Conservation (phyloP, 2,329 filamentous ascomycete species). For the Alternaria dauci region DNA sequence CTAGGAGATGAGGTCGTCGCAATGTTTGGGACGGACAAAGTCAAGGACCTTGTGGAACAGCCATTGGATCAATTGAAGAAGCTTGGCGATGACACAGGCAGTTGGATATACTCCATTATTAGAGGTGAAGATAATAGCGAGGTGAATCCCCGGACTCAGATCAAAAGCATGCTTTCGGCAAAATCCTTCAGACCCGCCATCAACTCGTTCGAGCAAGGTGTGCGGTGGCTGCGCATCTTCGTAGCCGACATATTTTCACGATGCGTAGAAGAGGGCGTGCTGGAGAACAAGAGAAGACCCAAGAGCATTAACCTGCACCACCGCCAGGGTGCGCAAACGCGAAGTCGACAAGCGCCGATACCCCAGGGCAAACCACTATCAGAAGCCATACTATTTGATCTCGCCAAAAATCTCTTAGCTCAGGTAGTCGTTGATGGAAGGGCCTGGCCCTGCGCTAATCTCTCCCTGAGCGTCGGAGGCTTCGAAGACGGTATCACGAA, state of each 20-base stretch:
- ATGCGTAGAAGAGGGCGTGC: constrained; percentile 86
- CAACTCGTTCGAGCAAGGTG: constrained; percentile 77
- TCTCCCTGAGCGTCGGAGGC: constrained; percentile 87
- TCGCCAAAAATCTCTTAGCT: constrained; percentile 77
- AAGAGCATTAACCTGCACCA: constrained; percentile 87
- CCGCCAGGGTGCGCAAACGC: constrained; percentile 74
- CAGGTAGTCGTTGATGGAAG: constrained; percentile 80
- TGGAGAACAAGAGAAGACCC: constrained; percentile 86
- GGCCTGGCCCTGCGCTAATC: constrained; percentile 90
- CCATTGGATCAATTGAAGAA: constrained; percentile 78
- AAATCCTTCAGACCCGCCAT: constrained; percentile 93
- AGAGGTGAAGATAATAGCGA: constrained; percentile 87
- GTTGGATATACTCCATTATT: constrained; percentile 85
- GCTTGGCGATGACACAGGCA: constrained; percentile 82
- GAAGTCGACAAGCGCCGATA: constrained; percentile 79
- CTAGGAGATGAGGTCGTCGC: constrained; percentile 85
- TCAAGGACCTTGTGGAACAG: constrained; percentile 77
- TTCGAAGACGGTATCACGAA: constrained; percentile 88
- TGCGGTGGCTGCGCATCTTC: constrained; percentile 90
- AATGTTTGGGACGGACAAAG: constrained; percentile 80
- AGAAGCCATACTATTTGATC: constrained; percentile 74
- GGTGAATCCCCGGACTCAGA: constrained; percentile 88
- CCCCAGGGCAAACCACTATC: constrained; percentile 77
- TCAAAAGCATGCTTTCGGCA: constrained; percentile 96
- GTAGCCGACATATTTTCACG: constrained; percentile 88